Conservation (phyloP, 2,329 filamentous ascomycete species). For the Ophiostoma ulmi region DNA sequence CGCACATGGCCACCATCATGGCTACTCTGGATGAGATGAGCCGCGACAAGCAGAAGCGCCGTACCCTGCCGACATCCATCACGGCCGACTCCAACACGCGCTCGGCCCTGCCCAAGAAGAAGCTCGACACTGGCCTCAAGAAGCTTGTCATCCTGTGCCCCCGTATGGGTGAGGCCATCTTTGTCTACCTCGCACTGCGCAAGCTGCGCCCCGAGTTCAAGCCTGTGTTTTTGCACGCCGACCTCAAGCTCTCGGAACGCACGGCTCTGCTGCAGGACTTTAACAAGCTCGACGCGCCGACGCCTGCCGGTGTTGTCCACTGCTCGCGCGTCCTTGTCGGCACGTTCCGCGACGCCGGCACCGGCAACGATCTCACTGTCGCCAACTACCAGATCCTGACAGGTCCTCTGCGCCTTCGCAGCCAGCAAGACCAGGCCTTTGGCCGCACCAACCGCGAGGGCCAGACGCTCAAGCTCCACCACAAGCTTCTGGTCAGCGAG, state of each 20-base stretch:
- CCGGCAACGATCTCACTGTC: constrained; percentile 27
- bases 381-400: constrained; percentile 30
- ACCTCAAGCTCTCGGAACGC: constrained; percentile 26
- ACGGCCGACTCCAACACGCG: constrained; percentile 7
- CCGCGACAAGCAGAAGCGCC: constrained; percentile 22
- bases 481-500: constrained; percentile 27
- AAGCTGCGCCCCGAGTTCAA: constrained; percentile 23
- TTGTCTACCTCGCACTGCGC: constrained; percentile 28
- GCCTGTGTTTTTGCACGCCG: constrained; percentile 27
- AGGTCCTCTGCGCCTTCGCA: constrained; percentile 27
- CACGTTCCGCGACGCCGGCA: constrained; percentile 28
- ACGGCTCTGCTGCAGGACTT: constrained; percentile 26
- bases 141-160: constrained; percentile 30
- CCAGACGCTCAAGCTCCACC: constrained; percentile 28
- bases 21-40: constrained; percentile 26
- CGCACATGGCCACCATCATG: constrained; percentile 26
- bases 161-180: constrained; percentile 28
- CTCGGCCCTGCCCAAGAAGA: constrained; percentile 20
- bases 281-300: constrained; percentile 22
- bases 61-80: constrained; percentile 12
- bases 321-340: constrained; percentile 25
- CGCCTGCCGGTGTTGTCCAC: constrained; percentile 13
- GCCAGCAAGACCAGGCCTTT: constrained; percentile 29
- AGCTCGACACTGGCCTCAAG: constrained; percentile 23
- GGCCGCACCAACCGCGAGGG: constrained; percentile 29